Percentiles rank a stretch among this genome's conserved stretches.
These are phyloP conservation scores for Dacryopinax spathularia DNA, from an alignment of 768 basidiomycete genomes.

Conservation along the genomic window DNA sequence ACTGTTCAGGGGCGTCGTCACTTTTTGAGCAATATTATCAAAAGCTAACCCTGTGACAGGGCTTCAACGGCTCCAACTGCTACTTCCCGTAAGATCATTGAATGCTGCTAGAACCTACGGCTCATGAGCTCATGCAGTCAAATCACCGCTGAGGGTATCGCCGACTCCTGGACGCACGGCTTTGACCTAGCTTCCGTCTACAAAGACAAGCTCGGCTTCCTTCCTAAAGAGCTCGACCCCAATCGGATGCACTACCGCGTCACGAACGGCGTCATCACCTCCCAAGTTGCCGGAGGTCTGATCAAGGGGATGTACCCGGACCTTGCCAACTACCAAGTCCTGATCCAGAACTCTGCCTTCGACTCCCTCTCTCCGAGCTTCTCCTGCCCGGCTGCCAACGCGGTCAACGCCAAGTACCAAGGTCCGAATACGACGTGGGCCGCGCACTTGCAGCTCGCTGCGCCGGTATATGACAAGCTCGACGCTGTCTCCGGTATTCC, in stretches of 20 bases:
- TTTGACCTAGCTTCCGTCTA: constrained; percentile 16
- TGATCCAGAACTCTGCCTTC: constrained; percentile 12
- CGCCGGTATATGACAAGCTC: constrained; percentile 9
- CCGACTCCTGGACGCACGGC: constrained; percentile 10
- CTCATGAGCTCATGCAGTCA: neutral
- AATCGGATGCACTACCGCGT: constrained; percentile 15
- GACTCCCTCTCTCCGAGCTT: constrained; percentile 16
- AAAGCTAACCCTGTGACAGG: too few species aligned
- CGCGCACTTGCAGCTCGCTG: constrained; percentile 11
- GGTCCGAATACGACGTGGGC: constrained; percentile 7
- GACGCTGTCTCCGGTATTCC: constrained; percentile 17
- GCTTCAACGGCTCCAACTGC: constrained; percentile 12
- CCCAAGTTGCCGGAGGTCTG: constrained; percentile 11
- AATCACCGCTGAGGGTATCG: constrained; percentile 10
- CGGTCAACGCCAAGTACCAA: constrained; percentile 8
- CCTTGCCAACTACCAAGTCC: constrained; percentile 10
- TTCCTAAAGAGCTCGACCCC: constrained; percentile 12
- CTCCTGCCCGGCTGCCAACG: constrained; percentile 10
- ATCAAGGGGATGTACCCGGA: constrained; percentile 15
- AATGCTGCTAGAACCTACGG: constrained; percentile 1
- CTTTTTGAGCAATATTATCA: neutral
- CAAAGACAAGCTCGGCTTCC: constrained; percentile 14
- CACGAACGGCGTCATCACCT: constrained; percentile 13
- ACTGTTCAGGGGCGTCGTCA: too few species aligned
- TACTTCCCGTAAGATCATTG: constrained; percentile 14